These are phyloP conservation scores for Neonectria ditissima DNA, from an alignment of 2,329 filamentous ascomycete species.

Conservation along the genomic window DNA sequence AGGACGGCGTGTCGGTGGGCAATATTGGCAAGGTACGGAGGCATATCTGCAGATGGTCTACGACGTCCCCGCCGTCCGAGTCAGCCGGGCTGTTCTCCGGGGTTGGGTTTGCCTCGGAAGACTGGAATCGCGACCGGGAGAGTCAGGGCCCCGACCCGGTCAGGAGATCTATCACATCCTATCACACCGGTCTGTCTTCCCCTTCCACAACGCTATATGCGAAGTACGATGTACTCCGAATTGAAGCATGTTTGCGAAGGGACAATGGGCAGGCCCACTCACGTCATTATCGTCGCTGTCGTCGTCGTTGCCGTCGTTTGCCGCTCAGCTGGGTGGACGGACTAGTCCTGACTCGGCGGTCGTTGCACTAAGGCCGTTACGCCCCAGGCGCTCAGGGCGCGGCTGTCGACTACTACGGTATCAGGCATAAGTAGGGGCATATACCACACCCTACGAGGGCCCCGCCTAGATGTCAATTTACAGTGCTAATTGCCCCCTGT, in stretches of 20 bases:
- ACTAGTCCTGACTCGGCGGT: slow-evolving; percentile 9
- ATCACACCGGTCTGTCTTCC: background rate
- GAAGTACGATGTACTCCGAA: background rate
- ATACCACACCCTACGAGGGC: no score
- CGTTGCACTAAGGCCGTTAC: slow-evolving; percentile 21
- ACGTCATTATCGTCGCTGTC: slow-evolving; percentile 4
- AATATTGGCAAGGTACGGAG: slow-evolving; percentile 13
- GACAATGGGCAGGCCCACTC: background rate
- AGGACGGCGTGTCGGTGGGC: background rate
- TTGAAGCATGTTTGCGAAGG: slow-evolving; percentile 1
- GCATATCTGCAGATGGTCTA: slow-evolving; percentile 12
- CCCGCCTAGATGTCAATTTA: no score
- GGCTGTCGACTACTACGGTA: slow-evolving; percentile 22
- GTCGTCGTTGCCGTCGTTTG: slow-evolving; percentile 1
- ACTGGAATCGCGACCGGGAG: slow-evolving; percentile 10
- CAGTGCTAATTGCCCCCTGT: no score
- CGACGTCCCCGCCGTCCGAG: slow-evolving; percentile 12
- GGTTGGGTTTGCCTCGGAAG: slow-evolving; percentile 6
- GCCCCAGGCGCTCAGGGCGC: slow-evolving; percentile 23
- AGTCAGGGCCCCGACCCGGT: slow-evolving; percentile 7
- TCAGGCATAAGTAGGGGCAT: no score
- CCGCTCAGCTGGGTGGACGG: slow-evolving; percentile 2
- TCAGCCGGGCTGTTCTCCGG: background rate
- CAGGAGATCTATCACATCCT: slow-evolving; percentile 22
- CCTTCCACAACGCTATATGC: background rate